These are phyloP conservation scores for Actinomucor elegans DNA, from an alignment of 371 early-diverging fungal genomes.

Conservation along the genomic window DNA sequence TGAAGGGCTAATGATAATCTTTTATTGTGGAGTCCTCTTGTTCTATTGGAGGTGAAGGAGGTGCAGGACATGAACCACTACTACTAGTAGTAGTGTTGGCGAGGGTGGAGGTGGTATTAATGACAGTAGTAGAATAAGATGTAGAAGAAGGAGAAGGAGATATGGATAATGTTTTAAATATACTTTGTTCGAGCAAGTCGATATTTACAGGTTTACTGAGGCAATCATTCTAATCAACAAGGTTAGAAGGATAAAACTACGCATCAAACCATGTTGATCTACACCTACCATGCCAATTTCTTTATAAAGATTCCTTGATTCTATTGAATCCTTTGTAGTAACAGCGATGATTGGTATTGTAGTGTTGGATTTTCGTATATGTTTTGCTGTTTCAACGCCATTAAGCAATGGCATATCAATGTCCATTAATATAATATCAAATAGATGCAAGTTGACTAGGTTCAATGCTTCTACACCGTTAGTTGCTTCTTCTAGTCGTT, in stretches of 20 bases:
- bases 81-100: neutral
- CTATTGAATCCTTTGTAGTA: conserved; percentile 54
- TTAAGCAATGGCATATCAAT: conserved; percentile 60
- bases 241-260: no score
- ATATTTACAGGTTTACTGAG: conserved; percentile 19
- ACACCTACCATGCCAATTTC: conserved; percentile 34
- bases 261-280: no score
- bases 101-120: no score
- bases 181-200: conserved; percentile 6
- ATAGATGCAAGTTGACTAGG: conserved; percentile 30
- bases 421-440: conserved; percentile 56
- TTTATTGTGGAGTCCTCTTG: no score
- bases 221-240: conserved; percentile 23
- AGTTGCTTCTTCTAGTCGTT: conserved; percentile 34
- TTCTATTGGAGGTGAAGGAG: no score
- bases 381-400: conserved; percentile 52
- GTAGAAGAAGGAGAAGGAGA: neutral
- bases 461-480: conserved; percentile 48
- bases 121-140: neutral
- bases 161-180: neutral
- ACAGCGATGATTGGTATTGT: conserved; percentile 65
- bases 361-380: conserved; percentile 37
- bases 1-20: no score
- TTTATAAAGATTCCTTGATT: conserved; percentile 21
- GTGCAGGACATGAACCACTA: no score